Base-by-base conservation (phyloP, 495 filamentous ascomycete genomes). In the Hypoxylon intermedium region DNA sequence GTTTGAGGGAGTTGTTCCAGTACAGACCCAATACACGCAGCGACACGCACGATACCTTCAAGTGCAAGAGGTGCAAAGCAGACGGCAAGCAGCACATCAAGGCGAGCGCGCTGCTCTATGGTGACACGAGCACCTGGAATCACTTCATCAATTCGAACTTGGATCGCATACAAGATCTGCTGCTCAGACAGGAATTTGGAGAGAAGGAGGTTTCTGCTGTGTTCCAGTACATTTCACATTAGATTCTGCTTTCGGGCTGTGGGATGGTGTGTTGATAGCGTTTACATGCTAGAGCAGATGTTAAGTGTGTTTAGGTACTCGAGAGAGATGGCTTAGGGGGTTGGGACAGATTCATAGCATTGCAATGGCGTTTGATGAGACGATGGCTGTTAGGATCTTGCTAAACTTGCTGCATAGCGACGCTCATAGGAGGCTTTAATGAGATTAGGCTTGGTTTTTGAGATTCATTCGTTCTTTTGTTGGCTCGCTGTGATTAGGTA, bases 1-100 rank as follows among this genome's bases (percentile, higher is more conserved):
- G 85, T 19, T 77, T 99, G 19, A 79, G 92, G 13, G 93, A 99
- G 72, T 77, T 99, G 40, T 99, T 99, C 79, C 89, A 94, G 76
- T 97, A 93, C 77, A 85, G 89, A 36, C 83, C 85, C 0, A 83
- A 87, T 16, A 97, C 94, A 1, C 83, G 80, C 18, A 95, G 91
- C 64, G 95, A 99, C 67, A 98, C 94, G 0, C 94, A 99, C 65
- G 94, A 99, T 61, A 97, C 95, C 1, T 98, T 99, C 82, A 98
- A 96, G 78, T 99, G 94, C 74, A 98, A 97, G 78, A 79, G 94
- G 28, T 99, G 94, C 67, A 89, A 87, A 68, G 87, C 89, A 1
- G 90, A 95, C 63, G 92, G 93, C 9, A 85, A 81, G 44, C 94
- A 99, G 72, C 83, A 80, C 55, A 83, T 97, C 57, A 97, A 96